Evolutionary conservation across 805 yeast genomes (phyloP), one percentile per base, ranked within the genome.

Genomic region (Cyberlindnera nakhonratchasimensis): DNA sequence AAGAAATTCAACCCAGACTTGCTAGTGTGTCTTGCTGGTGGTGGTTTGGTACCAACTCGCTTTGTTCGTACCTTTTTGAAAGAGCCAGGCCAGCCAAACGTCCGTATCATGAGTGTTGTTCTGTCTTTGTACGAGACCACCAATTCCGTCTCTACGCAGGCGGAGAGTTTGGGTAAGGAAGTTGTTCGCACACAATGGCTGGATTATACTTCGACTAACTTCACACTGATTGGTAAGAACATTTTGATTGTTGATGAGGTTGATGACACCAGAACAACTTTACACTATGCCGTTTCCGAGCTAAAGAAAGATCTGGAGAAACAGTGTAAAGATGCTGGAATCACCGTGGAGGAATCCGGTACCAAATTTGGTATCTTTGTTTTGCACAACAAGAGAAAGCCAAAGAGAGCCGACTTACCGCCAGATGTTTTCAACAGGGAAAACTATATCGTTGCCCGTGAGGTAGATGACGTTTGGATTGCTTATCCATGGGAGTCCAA

Each of bases 1-100:
- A 80, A 79, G 62, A 65, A 68, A 21, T 82, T 87, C 70, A 79
- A 86, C 55, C 95, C 96, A 29, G 95, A 90, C 64, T 74, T 87
- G 45, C 86, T 90, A 66, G 86, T 91, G 49, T 97, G 98, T 53
- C 88, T 91, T 58, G 99, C 96, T 59, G 96, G 96, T 55, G 96
- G 99, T 62, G 99, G 98, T 2, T 87, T 91, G 65, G 93, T 91
- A 45, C 99, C 98, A 21, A 97, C 99, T 8, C 80, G 99, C 64
- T 93, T 93, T 67, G 74, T 91, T 62, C 80, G 99, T 64, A 82
- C 98, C 2, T 93, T 91, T 66, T 71, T 91, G 53, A 91, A 90
- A 65, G 85, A 82, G 52, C 86, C 85, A 23, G 95, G 95, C 46
- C 71, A 82, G 46, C 91, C 95, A 54, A 91, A 90, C 57, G 82